phyloP scores from a whole-genome alignment of 345 rosid genomes.

The Arabis alpina region DNA sequence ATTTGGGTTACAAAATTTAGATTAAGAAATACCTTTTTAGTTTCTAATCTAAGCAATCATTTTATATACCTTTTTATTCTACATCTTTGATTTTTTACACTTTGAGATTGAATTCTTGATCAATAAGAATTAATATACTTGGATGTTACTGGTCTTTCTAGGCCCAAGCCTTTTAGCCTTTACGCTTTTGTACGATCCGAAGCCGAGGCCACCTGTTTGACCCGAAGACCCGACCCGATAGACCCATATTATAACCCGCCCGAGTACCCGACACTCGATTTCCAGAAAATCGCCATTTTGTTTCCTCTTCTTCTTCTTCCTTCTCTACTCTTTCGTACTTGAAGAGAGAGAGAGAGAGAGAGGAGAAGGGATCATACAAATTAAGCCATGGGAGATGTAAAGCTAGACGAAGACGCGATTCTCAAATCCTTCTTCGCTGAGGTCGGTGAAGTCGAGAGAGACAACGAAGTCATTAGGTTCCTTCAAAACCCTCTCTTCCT shows the following conservation, averaged over 20 bases:
- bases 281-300: constrained; percentile 15
- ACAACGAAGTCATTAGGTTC: constrained; percentile 93
- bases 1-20: too few species aligned
- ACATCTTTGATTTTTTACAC: too few species aligned
- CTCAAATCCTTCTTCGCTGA: constrained; percentile 95
- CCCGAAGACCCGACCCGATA: not conserved
- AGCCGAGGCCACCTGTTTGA: not conserved
- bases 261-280: constrained; percentile 13
- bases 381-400: constrained; percentile 57
- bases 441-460: constrained; percentile 95
- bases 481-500: constrained; percentile 17
- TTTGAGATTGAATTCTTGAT: too few species aligned
- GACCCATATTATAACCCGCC: constrained; percentile 11
- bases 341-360: constrained; percentile 1
- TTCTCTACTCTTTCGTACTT: constrained; percentile 24
- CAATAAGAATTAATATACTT: too few species aligned
- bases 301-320: constrained; percentile 13
- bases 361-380: constrained; percentile 16
- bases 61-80: too few species aligned
- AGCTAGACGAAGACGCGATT: constrained; percentile 70
- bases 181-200: too few species aligned
- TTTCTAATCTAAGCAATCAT: too few species aligned
- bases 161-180: too few species aligned
- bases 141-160: too few species aligned
- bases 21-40: too few species aligned